A percentile compares a stretch with the other conserved stretches of the same genome.
Evolutionary conservation across 495 filamentous ascomycete genomes (phyloP).

Genomic region (Lepidopterella palustris): DNA sequence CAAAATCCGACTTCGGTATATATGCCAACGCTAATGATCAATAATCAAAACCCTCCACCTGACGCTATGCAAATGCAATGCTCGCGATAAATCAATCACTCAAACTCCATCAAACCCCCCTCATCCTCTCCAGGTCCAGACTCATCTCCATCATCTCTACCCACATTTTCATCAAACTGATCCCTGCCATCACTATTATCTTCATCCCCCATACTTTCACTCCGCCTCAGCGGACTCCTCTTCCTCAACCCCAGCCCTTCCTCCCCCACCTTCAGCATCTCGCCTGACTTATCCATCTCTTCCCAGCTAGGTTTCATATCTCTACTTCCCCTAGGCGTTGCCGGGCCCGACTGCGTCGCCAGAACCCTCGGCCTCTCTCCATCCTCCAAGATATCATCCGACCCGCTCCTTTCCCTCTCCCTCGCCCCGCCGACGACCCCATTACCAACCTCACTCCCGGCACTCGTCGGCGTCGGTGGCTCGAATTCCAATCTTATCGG

Average conservation of each 20-base stretch:
- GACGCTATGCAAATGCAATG: no score
- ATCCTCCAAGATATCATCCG: constrained; percentile 6
- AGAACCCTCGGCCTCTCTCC: not conserved
- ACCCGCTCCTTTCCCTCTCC: constrained; percentile 5
- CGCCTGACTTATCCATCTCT: constrained; percentile 21
- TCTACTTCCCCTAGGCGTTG: constrained; percentile 30
- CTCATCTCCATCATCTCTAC: constrained; percentile 14
- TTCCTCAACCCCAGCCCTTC: constrained; percentile 7
- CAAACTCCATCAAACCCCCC: not conserved
- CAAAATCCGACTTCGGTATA: no score
- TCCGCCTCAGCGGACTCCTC: constrained; percentile 13
- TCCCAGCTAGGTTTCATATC: constrained; percentile 26
- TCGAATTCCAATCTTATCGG: constrained; percentile 40
- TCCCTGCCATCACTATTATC: constrained; percentile 4
- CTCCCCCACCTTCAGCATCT: constrained; percentile 16
- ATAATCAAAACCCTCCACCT: no score
- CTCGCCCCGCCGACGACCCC: not conserved
- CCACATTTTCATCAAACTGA: constrained; percentile 6
- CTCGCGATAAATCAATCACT: not conserved
- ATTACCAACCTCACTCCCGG: not conserved
- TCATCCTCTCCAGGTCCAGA: not conserved
- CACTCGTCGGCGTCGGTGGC: constrained; percentile 43
- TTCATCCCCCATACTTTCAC: constrained; percentile 8
- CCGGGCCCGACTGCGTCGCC: constrained; percentile 32
- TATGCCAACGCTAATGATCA: no score